phyloP scores from a whole-genome alignment of 2,329 filamentous ascomycete genomes.

The Alternaria consortialis region DNA sequence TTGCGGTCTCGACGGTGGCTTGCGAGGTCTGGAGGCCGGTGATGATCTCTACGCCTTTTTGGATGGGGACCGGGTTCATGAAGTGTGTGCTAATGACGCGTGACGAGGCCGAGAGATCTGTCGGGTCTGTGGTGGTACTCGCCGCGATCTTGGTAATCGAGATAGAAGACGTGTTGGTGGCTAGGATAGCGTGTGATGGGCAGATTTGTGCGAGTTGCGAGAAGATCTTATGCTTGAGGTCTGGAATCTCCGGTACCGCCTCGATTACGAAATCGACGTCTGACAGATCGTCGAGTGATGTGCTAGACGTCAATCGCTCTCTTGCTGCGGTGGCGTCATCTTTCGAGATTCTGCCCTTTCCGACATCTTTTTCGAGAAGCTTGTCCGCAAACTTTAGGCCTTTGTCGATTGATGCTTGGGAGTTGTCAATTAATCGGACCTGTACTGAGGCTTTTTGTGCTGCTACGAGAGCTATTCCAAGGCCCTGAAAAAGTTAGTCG shows the following conservation, averaged over 20 bases:
- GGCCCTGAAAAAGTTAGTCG: conserved; percentile 67
- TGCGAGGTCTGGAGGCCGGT: conserved; percentile 89
- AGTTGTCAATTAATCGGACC: conserved; percentile 85
- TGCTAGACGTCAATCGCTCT: conserved; percentile 73
- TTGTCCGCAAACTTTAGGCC: conserved; percentile 93
- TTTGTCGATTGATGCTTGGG: conserved; percentile 85
- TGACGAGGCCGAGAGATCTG: conserved; percentile 80
- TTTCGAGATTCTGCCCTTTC: conserved; percentile 85
- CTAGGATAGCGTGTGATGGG: conserved; percentile 84
- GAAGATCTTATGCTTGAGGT: conserved; percentile 90
- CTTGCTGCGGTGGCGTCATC: conserved; percentile 79
- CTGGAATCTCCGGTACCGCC: conserved; percentile 90
- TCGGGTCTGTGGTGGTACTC: conserved; percentile 79
- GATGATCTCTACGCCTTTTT: conserved; percentile 98
- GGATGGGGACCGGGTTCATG: conserved; percentile 98
- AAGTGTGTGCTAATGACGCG: conserved; percentile 96
- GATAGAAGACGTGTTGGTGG: conserved; percentile 98
- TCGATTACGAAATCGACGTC: conserved; percentile 97
- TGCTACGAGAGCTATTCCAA: conserved; percentile 95
- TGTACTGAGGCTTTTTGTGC: conserved; percentile 83
- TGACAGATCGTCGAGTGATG: conserved; percentile 77
- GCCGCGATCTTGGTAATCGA: conserved; percentile 96
- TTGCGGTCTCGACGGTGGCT: conserved; percentile 80
- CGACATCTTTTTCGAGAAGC: conserved; percentile 89
- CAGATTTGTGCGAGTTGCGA: conserved; percentile 81